Percentiles rank a stretch among this genome's conserved stretches.
phyloP scores from a whole-genome alignment of 176 grass and related monocot genomes.

The Hsuehochloa calcarea region DNA sequence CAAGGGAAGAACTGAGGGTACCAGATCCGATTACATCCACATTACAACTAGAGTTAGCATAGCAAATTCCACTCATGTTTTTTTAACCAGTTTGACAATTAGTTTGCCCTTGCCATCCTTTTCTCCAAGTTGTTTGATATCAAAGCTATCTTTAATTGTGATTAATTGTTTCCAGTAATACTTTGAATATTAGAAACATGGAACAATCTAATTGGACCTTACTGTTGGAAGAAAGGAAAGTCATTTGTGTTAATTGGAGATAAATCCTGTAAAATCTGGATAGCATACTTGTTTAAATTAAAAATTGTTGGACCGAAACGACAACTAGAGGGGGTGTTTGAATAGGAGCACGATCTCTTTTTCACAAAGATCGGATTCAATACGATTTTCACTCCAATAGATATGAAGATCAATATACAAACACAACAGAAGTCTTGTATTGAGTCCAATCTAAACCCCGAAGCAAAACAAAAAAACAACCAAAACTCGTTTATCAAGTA shows the following conservation, averaged over 20 bases:
- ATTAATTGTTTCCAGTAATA: background rate
- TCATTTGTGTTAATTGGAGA: background rate
- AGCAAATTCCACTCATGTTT: background rate
- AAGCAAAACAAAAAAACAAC: too few relatives aligned
- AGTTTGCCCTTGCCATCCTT: background rate
- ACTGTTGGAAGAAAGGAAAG: background rate
- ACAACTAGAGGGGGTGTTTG: too few relatives aligned
- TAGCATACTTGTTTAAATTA: background rate
- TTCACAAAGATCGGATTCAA: too few relatives aligned
- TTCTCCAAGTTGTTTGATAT: background rate
- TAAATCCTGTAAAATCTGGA: background rate
- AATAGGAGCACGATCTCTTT: too few relatives aligned
- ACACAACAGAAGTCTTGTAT: too few relatives aligned
- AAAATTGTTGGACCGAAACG: too few relatives aligned
- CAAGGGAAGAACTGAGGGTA: background rate
- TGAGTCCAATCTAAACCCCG: too few relatives aligned
- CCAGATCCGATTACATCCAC: background rate
- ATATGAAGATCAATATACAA: too few relatives aligned
- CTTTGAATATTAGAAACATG: background rate
- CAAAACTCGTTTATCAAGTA: too few relatives aligned
- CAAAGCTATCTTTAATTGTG: background rate
- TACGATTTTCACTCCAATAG: too few relatives aligned
- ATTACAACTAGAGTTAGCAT: background rate
- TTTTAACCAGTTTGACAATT: background rate
- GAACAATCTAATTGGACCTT: background rate